A percentile compares a stretch with the other conserved stretches of the same genome.
Evolutionary conservation across 108 stramenopile species (phyloP).

Genomic region (Skeletonema menzelii): DNA sequence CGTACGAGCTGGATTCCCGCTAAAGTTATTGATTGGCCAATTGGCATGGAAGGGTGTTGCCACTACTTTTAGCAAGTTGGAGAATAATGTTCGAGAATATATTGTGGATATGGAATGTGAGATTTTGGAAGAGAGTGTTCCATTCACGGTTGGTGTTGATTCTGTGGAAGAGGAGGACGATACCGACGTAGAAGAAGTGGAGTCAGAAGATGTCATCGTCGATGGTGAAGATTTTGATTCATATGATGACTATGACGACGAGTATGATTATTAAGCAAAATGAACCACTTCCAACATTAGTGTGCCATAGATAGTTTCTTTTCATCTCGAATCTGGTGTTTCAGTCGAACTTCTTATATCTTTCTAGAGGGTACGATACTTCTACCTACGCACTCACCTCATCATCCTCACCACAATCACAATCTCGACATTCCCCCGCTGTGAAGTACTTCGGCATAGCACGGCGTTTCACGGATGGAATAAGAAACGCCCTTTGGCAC

Average conservation of each 20-base stretch:
- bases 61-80: conserved; percentile 48
- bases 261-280: conserved; percentile 2
- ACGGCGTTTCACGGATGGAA: too few species aligned
- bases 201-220: conserved; percentile 7
- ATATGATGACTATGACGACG: conserved; percentile 22
- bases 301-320: too few species aligned
- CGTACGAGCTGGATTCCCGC: conserved; percentile 76
- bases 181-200: not conserved
- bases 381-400: too few species aligned
- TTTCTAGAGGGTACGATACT: too few species aligned
- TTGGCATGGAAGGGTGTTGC: conserved; percentile 63
- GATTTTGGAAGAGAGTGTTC: conserved; percentile 69
- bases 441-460: too few species aligned
- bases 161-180: conserved; percentile 13
- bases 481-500: not conserved
- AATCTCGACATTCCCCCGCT: too few species aligned
- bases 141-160: conserved; percentile 56
- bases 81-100: conserved; percentile 54
- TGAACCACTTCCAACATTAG: too few species aligned
- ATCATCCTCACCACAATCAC: too few species aligned
- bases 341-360: too few species aligned
- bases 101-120: conserved; percentile 78
- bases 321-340: too few species aligned
- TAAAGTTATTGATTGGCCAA: conserved; percentile 83
- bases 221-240: conserved; percentile 19